Conservation (phyloP, 148 eudicot species). For the Fallopia convolvulus region DNA sequence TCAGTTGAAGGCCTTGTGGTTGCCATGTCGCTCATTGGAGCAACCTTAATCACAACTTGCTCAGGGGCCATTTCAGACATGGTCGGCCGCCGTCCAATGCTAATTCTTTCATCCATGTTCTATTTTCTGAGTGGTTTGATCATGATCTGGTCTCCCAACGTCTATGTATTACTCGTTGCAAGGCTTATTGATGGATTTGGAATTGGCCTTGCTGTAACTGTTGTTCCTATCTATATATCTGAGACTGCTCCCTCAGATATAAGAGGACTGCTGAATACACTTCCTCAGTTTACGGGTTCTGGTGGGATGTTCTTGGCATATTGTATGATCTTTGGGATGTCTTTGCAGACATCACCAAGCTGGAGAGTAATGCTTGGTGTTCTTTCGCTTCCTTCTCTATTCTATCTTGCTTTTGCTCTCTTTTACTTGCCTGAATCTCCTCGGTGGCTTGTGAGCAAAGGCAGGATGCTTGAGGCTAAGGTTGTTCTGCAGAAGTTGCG, state of each 20-base stretch:
- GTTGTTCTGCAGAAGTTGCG: constrained; percentile 66
- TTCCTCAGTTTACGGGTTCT: constrained; percentile 85
- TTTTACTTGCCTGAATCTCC: constrained; percentile 90
- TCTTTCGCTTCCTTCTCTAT: constrained; percentile 66
- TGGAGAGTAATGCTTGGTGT: constrained; percentile 92
- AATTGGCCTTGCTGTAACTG: constrained; percentile 82
- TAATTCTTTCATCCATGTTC: constrained; percentile 57
- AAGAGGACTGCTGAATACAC: constrained; percentile 73
- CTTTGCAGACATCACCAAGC: constrained; percentile 55
- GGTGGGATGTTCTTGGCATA: constrained; percentile 82
- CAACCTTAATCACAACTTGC: constrained; percentile 75
- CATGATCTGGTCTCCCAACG: constrained; percentile 96
- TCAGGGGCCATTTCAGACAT: constrained; percentile 74
- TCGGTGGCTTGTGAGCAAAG: constrained; percentile 94
- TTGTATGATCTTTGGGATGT: constrained; percentile 84
- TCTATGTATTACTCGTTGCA: constrained; percentile 67
- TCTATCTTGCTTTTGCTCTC: constrained; percentile 51
- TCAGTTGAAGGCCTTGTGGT: constrained; percentile 75
- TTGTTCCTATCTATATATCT: constrained; percentile 78
- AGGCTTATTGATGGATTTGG: constrained; percentile 88
- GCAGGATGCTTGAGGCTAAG: constrained; percentile 79
- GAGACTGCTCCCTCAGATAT: constrained; percentile 94
- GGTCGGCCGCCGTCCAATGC: constrained; percentile 89
- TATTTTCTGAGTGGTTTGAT: constrained; percentile 67
- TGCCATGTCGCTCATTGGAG: constrained; percentile 96